Evolutionary conservation across 2,329 filamentous ascomycete genomes (phyloP), one percentile per base, ranked within the genome.

Genomic region (Sporothrix protearum): DNA sequence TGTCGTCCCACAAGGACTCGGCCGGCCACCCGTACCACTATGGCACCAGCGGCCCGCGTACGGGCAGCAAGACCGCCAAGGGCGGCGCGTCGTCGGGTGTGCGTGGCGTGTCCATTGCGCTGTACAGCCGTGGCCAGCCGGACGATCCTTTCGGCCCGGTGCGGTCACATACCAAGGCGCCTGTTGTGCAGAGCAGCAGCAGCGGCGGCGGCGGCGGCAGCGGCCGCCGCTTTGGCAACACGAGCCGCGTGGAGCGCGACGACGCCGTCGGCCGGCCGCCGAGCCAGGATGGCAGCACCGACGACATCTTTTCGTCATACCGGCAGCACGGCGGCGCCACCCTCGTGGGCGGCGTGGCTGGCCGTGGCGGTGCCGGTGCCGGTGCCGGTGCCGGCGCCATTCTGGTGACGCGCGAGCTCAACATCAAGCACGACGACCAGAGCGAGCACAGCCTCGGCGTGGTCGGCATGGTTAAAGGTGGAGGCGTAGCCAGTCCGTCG

Each of bases 271-370:
- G 22, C n/a, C 63, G 70, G 4, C 51, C 64, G 42, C 55, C 70
- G n/a, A 71, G 70, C 70, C 63, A 68, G 42, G 49, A 55, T 53
- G 70, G 53, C 63, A 71, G 70, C 42, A 71, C 70, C 6, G 70
- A 71, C 64, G 70, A 71, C 53, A 71, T 71, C 19, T 63, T 71
- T 25, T 63, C 70, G 28, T 59, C 53, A 28, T 57, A 59, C 59
- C 53, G 64, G 10, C 64, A 33, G 12, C 33, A 59, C 2, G 61
- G 39, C 36, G 53, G 33, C 39, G 2, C 16, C 36, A 45, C 25
- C 3, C 47, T 10, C 3, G 5, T 42, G 8, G 19, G 30, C 9
- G 19, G 30, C 9, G 51, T 36, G 45, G 9, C 19, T 8, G 14
- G 55, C 22, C 30, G 42, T 9, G 49, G 30, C 1, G 49, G 45